Evolutionary conservation across 2,329 filamentous ascomycete genomes (phyloP), one percentile per base, ranked within the genome.

Genomic region (Bipolaris zeicola): DNA sequence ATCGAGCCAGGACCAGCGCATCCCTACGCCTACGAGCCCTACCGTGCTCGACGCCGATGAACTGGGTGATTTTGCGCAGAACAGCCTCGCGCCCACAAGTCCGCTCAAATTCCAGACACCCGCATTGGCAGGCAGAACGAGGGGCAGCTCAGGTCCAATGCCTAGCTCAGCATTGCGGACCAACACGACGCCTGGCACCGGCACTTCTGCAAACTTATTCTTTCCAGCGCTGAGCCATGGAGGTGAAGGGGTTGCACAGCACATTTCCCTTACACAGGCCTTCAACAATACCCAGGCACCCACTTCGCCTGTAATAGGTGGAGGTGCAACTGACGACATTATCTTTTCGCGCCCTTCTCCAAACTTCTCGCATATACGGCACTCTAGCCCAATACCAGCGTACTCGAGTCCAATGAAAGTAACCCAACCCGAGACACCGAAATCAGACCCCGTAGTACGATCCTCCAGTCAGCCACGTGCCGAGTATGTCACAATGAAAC

Each of bases 281-380:
- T 82, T 81, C 62, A 72, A 77, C 47, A 75, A 77, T 24, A 81
- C 79, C 1, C 80, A 80, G 58, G 77, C 76, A 20, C 71, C 70
- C 16, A 81, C 80, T 0, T 81, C 80, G 22, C 79, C 79, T 16
- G 61, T 73, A 3, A 63, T 70, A 16, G 75, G 75, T 52, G 75
- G 75, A 54, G 68, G 58, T 2, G 63, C 65, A 3, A 70, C 64
- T n/a, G 80, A 79, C 14, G 79, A 82, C 59, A 72, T 77, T 1
- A 65, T 80, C 16, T 74, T 78, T 51, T 76, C 77, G 34, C 76
- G 79, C 18, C 80, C 79, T 2, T 81, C 79, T 16, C 80, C 80
- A 5, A 78, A 79, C 50, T 72, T 79, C 50, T 61, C 68, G 37
- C 59, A 67, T 45, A 57, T 57, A 48, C 72, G 66, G 55, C 68